phyloP scores from a whole-genome alignment of 192 early-diverging fungal species.

The Umbelopsis sp. region DNA sequence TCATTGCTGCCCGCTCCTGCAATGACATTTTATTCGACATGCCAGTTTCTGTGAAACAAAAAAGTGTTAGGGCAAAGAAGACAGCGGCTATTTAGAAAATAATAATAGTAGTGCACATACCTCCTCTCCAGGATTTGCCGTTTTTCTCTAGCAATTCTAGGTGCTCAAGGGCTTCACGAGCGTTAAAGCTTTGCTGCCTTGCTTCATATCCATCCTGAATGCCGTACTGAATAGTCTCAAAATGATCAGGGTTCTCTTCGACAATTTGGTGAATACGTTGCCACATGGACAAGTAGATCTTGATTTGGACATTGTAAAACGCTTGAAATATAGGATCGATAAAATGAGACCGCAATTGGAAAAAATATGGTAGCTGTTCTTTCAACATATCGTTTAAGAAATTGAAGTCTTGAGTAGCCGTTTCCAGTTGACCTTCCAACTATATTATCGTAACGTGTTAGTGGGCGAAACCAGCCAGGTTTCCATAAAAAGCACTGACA shows the following conservation, averaged over 20 bases:
- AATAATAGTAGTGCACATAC: no score
- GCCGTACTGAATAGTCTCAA: slow-evolving; percentile 51
- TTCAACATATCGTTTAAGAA: slow-evolving; percentile 82
- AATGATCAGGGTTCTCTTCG: slow-evolving; percentile 47
- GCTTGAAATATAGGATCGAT: slow-evolving; percentile 87
- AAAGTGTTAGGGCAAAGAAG: not conserved
- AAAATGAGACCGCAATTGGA: slow-evolving; percentile 72
- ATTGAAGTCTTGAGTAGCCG: slow-evolving; percentile 83
- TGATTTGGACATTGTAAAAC: slow-evolving; percentile 83
- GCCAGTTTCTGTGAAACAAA: not conserved
- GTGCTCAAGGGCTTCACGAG: slow-evolving; percentile 25
- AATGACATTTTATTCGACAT: slow-evolving; percentile 19
- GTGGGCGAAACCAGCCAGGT: not conserved
- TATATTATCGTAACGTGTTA: not conserved
- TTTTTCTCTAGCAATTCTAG: slow-evolving; percentile 34
- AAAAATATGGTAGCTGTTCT: slow-evolving; percentile 76
- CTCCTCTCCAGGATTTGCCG: slow-evolving; percentile 33
- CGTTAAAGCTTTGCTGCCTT: slow-evolving; percentile 34
- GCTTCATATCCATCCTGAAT: slow-evolving; percentile 44
- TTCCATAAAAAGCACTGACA: not conserved
- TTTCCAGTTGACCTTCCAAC: slow-evolving; percentile 71
- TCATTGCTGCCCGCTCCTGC: slow-evolving; percentile 28
- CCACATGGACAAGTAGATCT: slow-evolving; percentile 72
- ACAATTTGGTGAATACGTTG: slow-evolving; percentile 57
- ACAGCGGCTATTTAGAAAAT: no score